These are phyloP conservation scores for Castanopsis chinensis DNA, from an alignment of 306 rosid genomes.

Conservation along the genomic window DNA sequence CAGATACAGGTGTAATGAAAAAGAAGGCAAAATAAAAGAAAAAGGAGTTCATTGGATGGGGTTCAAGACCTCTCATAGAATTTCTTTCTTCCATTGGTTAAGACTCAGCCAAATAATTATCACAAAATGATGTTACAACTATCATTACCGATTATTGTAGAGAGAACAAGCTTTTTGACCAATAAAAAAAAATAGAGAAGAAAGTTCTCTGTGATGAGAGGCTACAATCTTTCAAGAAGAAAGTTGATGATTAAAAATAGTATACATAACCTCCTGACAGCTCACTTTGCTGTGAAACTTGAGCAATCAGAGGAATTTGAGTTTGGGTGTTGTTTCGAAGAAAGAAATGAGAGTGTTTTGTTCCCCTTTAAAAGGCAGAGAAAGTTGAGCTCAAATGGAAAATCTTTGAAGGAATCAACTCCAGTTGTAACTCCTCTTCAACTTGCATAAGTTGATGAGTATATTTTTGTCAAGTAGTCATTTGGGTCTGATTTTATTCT, in stretches of 20 bases:
- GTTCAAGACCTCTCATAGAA: conserved; percentile 49
- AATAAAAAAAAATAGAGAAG: conserved; percentile 37
- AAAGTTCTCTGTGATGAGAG: conserved; percentile 52
- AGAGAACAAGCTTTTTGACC: conserved; percentile 58
- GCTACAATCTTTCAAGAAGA: conserved; percentile 45
- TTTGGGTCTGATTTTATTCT: conserved; percentile 62
- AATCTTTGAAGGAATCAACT: conserved; percentile 21
- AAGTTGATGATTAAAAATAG: conserved; percentile 49
- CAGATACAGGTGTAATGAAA: conserved; percentile 16
- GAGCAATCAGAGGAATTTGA: conserved; percentile 46
- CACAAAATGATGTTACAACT: conserved; percentile 59
- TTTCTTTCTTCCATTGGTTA: conserved; percentile 50
- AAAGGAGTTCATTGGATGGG: conserved; percentile 71
- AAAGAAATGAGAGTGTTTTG: conserved; percentile 24
- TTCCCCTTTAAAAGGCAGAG: conserved; percentile 21
- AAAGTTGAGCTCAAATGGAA: conserved; percentile 21
- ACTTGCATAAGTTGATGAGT: conserved; percentile 48
- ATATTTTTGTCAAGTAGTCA: conserved; percentile 60
- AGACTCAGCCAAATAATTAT: conserved; percentile 38
- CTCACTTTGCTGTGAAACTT: conserved; percentile 61
- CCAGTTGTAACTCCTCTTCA: conserved; percentile 35
- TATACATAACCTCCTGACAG: conserved; percentile 40
- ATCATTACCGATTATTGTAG: conserved; percentile 53
- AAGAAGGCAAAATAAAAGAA: conserved; percentile 39
- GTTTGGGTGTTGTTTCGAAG: conserved; percentile 36